phyloP scores from a whole-genome alignment of 2,329 filamentous ascomycete species.

The Lomentospora prolificans region DNA sequence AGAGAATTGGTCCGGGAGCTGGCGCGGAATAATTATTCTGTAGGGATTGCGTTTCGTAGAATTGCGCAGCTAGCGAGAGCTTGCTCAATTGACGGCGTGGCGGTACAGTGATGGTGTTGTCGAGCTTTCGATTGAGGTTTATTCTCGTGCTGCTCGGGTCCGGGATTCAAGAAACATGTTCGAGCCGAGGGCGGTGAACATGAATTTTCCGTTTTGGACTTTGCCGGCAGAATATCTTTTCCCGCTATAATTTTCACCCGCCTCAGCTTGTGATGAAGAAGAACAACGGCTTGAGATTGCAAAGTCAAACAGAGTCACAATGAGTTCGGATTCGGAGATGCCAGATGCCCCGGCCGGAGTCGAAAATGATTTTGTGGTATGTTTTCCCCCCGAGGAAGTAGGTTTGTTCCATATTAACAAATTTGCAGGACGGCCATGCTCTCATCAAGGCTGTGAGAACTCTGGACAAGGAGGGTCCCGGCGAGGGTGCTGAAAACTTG shows the following conservation, averaged over 20 bases:
- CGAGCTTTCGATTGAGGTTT: conserved; percentile 6
- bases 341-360: neutral
- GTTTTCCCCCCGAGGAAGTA: neutral
- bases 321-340: conserved; percentile 7
- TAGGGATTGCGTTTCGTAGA: neutral
- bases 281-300: neutral
- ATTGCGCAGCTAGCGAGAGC: neutral
- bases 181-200: conserved; percentile 7
- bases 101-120: neutral
- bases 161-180: conserved; percentile 4
- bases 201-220: neutral
- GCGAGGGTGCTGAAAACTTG: conserved; percentile 35
- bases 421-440: conserved; percentile 16
- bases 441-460: conserved; percentile 43
- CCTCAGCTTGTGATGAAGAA: neutral
- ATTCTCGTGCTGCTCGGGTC: conserved; percentile 4
- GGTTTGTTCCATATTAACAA: neutral
- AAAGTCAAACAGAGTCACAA: neutral
- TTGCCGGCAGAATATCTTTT: neutral
- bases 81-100: conserved; percentile 5
- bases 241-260: neutral
- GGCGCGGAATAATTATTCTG: neutral
- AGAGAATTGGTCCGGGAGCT: neutral
- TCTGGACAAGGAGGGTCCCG: conserved; percentile 42
- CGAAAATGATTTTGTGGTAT: neutral